Conservation (phyloP, 345 rosid genomes). For the Gossypium rotundifolium region DNA sequence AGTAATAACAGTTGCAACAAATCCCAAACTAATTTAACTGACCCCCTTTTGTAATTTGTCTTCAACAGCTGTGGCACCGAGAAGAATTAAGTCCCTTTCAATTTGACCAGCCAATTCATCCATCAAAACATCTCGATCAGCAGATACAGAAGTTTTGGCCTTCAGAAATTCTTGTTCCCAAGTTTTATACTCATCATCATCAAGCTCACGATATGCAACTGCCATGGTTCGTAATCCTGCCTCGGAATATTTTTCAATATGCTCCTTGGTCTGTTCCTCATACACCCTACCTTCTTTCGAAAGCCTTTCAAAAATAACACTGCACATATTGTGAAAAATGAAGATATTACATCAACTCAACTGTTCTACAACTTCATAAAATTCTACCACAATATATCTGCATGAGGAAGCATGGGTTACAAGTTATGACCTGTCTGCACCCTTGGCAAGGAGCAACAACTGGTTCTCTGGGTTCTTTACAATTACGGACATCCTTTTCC, state of each 20-base stretch:
- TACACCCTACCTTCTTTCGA: constrained; percentile 37
- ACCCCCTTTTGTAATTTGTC: constrained; percentile 92
- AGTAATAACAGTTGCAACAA: constrained; percentile 1
- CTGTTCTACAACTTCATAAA: constrained; percentile 12
- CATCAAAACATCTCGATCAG: constrained; percentile 46
- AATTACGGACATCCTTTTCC: constrained; percentile 90
- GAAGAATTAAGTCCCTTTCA: constrained; percentile 68
- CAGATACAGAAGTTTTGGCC: constrained; percentile 51
- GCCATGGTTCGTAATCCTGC: constrained; percentile 77
- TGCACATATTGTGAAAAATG: constrained; percentile 24
- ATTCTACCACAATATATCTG: neutral
- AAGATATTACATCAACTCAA: constrained; percentile 5
- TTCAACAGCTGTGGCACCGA: constrained; percentile 94
- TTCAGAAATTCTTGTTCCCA: constrained; percentile 57
- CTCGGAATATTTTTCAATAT: constrained; percentile 53
- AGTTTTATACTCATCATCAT: constrained; percentile 44
- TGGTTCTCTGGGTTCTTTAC: constrained; percentile 51
- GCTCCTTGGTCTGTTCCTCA: constrained; percentile 54
- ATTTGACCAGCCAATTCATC: constrained; percentile 55
- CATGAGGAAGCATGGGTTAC: constrained; percentile 5
- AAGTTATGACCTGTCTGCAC: constrained; percentile 81
- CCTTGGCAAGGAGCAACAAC: constrained; percentile 71
- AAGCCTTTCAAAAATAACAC: constrained; percentile 77
- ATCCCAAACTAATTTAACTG: constrained; percentile 13
- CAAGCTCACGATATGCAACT: constrained; percentile 66